Percentiles rank a stretch among this genome's conserved stretches.
These are phyloP conservation scores for Ulmus americana DNA, from an alignment of 331 rosid genomes.

Conservation along the genomic window DNA sequence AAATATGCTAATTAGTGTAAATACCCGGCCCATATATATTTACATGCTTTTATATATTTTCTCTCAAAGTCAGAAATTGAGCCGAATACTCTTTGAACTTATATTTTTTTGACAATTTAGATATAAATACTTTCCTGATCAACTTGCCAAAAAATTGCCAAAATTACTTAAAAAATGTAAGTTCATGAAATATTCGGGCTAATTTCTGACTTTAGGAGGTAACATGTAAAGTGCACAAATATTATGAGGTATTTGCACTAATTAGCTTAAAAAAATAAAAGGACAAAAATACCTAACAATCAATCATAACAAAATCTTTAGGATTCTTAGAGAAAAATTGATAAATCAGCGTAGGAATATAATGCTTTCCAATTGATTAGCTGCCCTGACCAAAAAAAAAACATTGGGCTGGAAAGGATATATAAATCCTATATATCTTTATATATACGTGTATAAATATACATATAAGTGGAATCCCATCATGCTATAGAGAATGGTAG, in stretches of 20 bases:
- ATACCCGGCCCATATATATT: background rate
- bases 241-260: background rate
- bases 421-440: background rate
- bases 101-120: no score
- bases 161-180: no score
- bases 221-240: no score
- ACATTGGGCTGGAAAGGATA: background rate
- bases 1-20: no score
- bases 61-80: no score
- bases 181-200: no score
- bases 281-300: background rate
- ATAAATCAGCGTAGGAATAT: constrained; percentile 9
- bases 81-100: no score
- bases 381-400: background rate
- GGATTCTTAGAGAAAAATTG: background rate
- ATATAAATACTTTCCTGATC: no score
- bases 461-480: constrained; percentile 8
- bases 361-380: background rate
- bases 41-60: no score
- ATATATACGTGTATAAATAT: background rate
- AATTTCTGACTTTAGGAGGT: no score
- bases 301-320: background rate
- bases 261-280: background rate
- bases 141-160: no score
- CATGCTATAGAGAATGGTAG: background rate